Conservation (phyloP, 1,139 yeast genomes). For the Yamadazyma mexicana region DNA sequence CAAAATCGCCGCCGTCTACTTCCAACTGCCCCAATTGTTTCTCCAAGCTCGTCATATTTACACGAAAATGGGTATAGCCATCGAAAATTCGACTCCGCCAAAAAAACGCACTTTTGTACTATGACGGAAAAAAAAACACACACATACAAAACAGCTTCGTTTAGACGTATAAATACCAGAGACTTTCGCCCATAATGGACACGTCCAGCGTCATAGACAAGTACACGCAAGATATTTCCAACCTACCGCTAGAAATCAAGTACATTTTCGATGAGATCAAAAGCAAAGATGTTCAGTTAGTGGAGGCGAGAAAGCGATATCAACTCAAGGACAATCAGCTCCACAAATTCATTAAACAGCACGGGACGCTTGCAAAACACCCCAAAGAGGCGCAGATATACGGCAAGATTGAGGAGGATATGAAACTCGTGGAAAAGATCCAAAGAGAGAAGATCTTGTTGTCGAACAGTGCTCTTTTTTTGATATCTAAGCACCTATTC, state of each 20-base stretch:
- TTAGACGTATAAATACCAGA: no score
- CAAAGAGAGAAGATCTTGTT: slow-evolving; percentile 79
- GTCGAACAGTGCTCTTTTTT: slow-evolving; percentile 80
- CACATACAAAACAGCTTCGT: no score
- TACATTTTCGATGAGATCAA: slow-evolving; percentile 79
- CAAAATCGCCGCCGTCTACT: background rate
- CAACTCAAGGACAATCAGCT: slow-evolving; percentile 74
- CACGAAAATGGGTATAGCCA: slow-evolving; percentile 5
- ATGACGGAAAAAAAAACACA: background rate
- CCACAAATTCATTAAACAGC: slow-evolving; percentile 78
- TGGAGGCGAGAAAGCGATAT: slow-evolving; percentile 66
- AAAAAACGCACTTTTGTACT: background rate
- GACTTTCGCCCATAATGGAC: slow-evolving; percentile 30
- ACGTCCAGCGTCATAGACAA: slow-evolving; percentile 51
- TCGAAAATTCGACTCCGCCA: background rate
- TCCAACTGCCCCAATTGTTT: background rate
- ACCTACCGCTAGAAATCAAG: slow-evolving; percentile 86
- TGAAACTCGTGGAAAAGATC: slow-evolving; percentile 55
- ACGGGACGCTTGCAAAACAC: slow-evolving; percentile 78
- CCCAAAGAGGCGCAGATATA: slow-evolving; percentile 77
- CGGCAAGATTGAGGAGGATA: slow-evolving; percentile 69
- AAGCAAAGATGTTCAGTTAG: slow-evolving; percentile 63
- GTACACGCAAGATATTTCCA: slow-evolving; percentile 60
- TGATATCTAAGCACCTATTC: slow-evolving; percentile 71
- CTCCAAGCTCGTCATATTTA: slow-evolving; percentile 4